Base-by-base conservation (phyloP, 2,329 filamentous ascomycete species). In the Aspergillus quadrilineatus region DNA sequence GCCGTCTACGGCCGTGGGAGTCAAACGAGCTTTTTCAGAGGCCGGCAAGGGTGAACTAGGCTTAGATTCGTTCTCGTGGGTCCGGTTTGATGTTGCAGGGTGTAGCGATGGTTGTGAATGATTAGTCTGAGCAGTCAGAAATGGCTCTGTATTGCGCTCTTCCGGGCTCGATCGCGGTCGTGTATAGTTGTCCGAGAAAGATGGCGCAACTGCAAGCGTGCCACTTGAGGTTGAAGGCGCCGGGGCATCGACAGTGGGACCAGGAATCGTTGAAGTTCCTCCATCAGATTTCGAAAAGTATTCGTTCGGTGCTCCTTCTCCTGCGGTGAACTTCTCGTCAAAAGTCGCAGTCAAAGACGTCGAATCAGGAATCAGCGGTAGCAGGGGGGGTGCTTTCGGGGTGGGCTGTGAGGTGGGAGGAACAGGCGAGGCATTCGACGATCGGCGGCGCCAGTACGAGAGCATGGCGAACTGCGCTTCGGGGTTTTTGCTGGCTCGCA, bases 391-490 rank as follows among this genome's bases (percentile, higher is more conserved):
- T 29, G 50, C 60, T 57, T 63, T 69, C 28, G 59, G 55, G 50
- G 58, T 57, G 60, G 60, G 59, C 52, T 64, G 61, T 36, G 61
- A 56, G 57, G 65, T 61, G 29, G 65, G 61, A 22, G 65, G 59
- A 55, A 65, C 62, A 55, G 68, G 69, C 32, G 66, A 64, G 37
- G 67, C 67, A 58, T 64, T 69, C 34, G 67, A 69, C 37, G 67
- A 69, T 52, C 71, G 71, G 60, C 72, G 71, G 53, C 72, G 72
- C 72, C 69, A 74, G 58, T 75, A 75, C 28, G 72, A 73, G 58
- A 75, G 64, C 72, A 75, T 74, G 59, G 28, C 65, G 47, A 50
- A 46, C 36, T 30, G 52, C 49, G 49, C 46, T 57, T 37, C 49
- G 50, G 56, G 44, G 48, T 60, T 63, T 60, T 48, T 46, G 52